A percentile compares a stretch with the other conserved stretches of the same genome.
These are phyloP conservation scores for Spathaspora boniae DNA, from an alignment of 805 yeast genomes.

Conservation along the genomic window DNA sequence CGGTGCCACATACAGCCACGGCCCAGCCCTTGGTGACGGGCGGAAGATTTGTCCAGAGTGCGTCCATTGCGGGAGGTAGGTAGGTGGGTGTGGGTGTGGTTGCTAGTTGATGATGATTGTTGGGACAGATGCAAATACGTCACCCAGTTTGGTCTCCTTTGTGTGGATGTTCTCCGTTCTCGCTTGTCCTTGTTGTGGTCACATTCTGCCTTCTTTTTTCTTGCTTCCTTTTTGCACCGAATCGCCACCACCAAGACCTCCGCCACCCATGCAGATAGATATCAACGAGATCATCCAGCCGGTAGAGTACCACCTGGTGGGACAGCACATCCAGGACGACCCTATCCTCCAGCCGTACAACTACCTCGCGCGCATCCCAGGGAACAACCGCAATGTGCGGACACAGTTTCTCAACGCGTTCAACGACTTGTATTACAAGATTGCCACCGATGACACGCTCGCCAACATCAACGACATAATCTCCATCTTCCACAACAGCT, in stretches of 20 bases:
- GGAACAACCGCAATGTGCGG: constrained; percentile 30
- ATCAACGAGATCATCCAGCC: constrained; percentile 6
- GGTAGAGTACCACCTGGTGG: constrained; percentile 1
- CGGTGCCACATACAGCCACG: constrained; percentile 18
- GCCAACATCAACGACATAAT: constrained; percentile 26
- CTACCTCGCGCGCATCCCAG: constrained; percentile 30
- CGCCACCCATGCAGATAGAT: constrained; percentile 5
- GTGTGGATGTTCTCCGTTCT: no score
- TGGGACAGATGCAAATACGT: no score
- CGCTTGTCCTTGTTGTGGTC: not conserved
- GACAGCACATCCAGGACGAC: constrained; percentile 1
- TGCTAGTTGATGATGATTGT: no score
- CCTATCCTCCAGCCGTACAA: constrained; percentile 25
- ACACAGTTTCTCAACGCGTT: constrained; percentile 29
- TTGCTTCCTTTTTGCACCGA: not conserved
- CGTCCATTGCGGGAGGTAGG: constrained; percentile 3
- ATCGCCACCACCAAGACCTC: constrained; percentile 1
- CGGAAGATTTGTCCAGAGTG: constrained; percentile 14
- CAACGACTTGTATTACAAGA: constrained; percentile 29
- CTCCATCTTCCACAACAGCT: constrained; percentile 33
- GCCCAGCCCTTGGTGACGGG: constrained; percentile 27
- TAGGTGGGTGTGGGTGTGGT: not conserved
- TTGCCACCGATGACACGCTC: constrained; percentile 20
- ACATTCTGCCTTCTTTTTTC: constrained; percentile 1
- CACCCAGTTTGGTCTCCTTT: no score